Evolutionary conservation across 2,329 filamentous ascomycete genomes (phyloP).

Genomic region (Ceratocystis diversiconidia): DNA sequence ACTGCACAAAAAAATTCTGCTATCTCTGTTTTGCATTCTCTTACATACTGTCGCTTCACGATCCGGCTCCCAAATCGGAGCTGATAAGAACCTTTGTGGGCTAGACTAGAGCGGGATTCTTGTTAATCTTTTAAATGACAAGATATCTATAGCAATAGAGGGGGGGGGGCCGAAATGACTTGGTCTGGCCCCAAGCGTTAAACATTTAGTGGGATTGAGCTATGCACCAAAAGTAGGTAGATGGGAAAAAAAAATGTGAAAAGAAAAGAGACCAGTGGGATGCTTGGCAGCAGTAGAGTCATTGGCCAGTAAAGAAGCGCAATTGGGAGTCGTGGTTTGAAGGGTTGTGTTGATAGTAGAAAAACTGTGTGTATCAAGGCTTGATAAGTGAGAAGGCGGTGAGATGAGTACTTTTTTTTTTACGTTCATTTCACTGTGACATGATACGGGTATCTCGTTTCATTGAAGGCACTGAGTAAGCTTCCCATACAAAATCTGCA

Average conservation of each 20-base stretch:
- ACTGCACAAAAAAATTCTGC: neutral
- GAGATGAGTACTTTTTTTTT: neutral
- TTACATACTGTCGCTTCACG: neutral
- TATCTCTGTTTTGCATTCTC: neutral
- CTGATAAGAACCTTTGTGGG: conserved; percentile 7
- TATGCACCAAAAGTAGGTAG: neutral
- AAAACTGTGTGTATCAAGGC: neutral
- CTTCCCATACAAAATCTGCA: too few species aligned
- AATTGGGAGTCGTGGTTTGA: neutral
- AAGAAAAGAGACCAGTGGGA: neutral
- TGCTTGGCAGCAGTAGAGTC: neutral
- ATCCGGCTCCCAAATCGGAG: neutral
- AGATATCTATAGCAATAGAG: neutral
- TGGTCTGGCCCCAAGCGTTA: neutral
- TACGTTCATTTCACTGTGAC: conserved; percentile 1
- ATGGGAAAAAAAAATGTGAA: neutral
- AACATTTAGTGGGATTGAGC: neutral
- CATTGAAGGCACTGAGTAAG: neutral
- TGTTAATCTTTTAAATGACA: conserved; percentile 1
- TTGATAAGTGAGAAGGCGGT: conserved; percentile 1
- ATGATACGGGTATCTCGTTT: neutral
- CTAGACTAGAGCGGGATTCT: neutral
- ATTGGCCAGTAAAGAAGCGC: neutral
- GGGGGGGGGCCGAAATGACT: neutral
- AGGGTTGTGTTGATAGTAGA: neutral